Conservation (phyloP, 768 basidiomycete species). For the Suillus plorans region DNA sequence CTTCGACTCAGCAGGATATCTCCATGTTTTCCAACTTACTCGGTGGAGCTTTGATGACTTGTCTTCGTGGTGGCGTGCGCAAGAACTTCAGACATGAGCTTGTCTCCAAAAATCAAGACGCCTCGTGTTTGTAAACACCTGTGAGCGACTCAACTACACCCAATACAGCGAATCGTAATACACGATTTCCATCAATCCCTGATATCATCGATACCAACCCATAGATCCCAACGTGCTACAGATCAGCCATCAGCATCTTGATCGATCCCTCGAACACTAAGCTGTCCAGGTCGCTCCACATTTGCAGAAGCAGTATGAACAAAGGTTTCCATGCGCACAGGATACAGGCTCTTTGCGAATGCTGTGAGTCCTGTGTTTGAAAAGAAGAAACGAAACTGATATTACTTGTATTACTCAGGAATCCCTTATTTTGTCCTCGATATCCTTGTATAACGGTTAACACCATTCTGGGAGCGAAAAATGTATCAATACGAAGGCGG, state of each 20-base stretch:
- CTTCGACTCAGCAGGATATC: background rate
- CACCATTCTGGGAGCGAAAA: background rate
- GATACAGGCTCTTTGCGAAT: background rate
- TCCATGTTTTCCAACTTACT: background rate
- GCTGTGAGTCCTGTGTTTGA: background rate
- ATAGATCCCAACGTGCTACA: background rate
- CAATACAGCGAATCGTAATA: background rate
- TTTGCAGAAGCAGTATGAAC: background rate
- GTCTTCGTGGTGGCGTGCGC: background rate
- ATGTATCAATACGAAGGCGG: background rate
- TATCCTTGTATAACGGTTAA: background rate
- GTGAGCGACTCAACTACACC: background rate
- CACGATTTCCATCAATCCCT: background rate
- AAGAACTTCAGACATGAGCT: background rate
- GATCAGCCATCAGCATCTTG: background rate
- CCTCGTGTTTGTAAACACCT: background rate
- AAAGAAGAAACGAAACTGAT: background rate
- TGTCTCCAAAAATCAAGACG: background rate
- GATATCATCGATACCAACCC: background rate
- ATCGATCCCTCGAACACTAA: background rate
- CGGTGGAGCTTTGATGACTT: background rate
- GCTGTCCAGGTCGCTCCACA: background rate
- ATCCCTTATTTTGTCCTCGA: background rate
- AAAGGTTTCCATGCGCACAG: conserved; percentile 1
- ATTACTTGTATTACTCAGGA: background rate